Percentiles rank a stretch among this genome's conserved stretches.
phyloP scores from a whole-genome alignment of 441 rosid genomes.

The Syzygium syzygioides region DNA sequence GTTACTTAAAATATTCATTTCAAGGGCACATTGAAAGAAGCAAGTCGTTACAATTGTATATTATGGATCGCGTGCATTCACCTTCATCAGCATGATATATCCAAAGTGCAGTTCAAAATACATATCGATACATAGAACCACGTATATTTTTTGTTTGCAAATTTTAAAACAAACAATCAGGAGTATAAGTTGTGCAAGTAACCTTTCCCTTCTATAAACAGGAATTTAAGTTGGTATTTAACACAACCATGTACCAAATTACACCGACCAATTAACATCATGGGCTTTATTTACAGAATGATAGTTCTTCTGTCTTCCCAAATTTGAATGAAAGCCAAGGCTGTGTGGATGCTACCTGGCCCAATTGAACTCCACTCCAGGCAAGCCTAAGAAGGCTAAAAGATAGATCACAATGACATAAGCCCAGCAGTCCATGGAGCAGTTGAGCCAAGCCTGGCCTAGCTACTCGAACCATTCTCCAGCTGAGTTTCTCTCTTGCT shows the following conservation, averaged over 20 bases:
- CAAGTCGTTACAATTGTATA: background rate
- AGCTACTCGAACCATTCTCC: background rate
- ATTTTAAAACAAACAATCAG: background rate
- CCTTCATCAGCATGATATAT: background rate
- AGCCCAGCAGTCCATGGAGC: background rate
- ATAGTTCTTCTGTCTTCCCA: background rate
- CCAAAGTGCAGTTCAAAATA: background rate
- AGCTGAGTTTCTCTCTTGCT: background rate
- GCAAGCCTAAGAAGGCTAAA: background rate
- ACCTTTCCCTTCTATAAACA: background rate
- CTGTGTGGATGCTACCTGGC: background rate
- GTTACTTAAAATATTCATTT: background rate
- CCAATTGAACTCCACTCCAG: background rate
- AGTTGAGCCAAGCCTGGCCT: background rate
- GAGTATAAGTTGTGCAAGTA: background rate
- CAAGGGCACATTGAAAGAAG: rapidly evolving
- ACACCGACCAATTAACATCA: background rate
- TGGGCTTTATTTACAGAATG: background rate
- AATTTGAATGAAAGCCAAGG: background rate
- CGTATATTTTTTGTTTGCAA: background rate
- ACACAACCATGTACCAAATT: background rate
- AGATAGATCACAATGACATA: background rate
- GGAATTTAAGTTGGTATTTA: background rate
- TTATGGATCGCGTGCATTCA: background rate
- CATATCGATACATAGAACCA: background rate